Percentiles rank a stretch among this genome's conserved stretches.
These are phyloP conservation scores for Coemansia sp. DNA, from an alignment of 192 early-diverging fungal genomes.

Conservation along the genomic window DNA sequence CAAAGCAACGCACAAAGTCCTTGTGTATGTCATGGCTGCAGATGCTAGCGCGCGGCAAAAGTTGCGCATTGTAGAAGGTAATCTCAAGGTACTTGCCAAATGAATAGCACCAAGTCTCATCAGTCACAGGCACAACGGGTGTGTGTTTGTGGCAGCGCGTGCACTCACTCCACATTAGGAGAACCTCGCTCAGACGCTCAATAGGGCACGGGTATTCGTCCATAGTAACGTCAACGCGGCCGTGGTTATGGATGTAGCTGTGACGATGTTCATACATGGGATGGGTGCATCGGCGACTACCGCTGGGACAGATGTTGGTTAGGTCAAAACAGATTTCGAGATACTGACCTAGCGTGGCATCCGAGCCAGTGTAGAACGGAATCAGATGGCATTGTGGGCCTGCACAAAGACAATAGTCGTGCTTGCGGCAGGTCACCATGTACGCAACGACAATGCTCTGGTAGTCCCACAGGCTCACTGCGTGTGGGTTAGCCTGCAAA, in stretches of 20 bases:
- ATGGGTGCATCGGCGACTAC: slow-evolving; percentile 67
- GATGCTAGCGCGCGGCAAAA: slow-evolving; percentile 64
- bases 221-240: slow-evolving; percentile 70
- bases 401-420: slow-evolving; percentile 56
- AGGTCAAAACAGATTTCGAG: slow-evolving; percentile 78
- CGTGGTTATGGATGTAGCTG: slow-evolving; percentile 82
- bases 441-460: slow-evolving; percentile 53
- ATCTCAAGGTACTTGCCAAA: slow-evolving; percentile 97
- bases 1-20: slow-evolving; percentile 85
- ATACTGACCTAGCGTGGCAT: slow-evolving; percentile 86
- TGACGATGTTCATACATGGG: slow-evolving; percentile 81
- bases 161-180: slow-evolving; percentile 92
- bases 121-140: slow-evolving; percentile 74
- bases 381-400: slow-evolving; percentile 77
- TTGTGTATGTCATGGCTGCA: slow-evolving; percentile 83
- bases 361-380: slow-evolving; percentile 69
- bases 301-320: slow-evolving; percentile 59
- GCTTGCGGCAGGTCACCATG: slow-evolving; percentile 49
- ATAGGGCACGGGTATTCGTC: slow-evolving; percentile 63
- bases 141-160: slow-evolving; percentile 69
- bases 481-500: slow-evolving; percentile 40
- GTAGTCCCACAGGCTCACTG: slow-evolving; percentile 53
- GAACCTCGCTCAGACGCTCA: slow-evolving; percentile 68
- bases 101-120: slow-evolving; percentile 89
- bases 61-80: slow-evolving; percentile 74